Conservation (phyloP, 129 eudicot species). For the Centrapalus pauciflorus region DNA sequence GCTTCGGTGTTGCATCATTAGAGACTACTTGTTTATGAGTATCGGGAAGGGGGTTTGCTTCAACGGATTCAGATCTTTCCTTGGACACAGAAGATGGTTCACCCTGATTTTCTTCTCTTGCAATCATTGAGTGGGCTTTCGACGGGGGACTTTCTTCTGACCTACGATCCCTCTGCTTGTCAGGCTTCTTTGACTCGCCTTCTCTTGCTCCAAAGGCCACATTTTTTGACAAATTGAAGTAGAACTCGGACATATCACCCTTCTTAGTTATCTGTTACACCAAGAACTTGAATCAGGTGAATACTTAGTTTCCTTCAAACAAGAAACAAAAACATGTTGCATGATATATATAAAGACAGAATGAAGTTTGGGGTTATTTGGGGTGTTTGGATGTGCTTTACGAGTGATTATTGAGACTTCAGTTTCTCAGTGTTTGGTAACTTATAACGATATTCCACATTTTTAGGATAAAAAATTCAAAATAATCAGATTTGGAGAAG, state of each 20-base stretch:
- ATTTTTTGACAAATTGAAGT: constrained; percentile 72
- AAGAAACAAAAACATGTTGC: background rate
- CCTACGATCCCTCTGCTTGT: constrained; percentile 21
- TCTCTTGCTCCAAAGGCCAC: constrained; percentile 71
- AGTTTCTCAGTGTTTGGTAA: no score
- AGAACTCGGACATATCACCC: constrained; percentile 65
- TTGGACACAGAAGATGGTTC: constrained; percentile 21
- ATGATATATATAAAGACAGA: no score
- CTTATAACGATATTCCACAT: no score
- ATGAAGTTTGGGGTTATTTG: no score
- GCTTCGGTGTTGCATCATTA: constrained; percentile 5
- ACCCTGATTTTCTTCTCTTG: constrained; percentile 17
- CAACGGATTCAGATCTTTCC: constrained; percentile 25
- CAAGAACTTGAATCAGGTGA: background rate
- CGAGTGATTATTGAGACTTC: no score
- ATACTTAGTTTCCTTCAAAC: background rate
- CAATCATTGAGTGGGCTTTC: constrained; percentile 20
- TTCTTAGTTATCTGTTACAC: constrained; percentile 65
- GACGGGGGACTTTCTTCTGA: constrained; percentile 24
- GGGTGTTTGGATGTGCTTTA: no score
- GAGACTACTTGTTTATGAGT: constrained; percentile 22
- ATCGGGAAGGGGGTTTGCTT: constrained; percentile 27
- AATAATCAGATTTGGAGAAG: no score
- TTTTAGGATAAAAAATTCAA: no score
- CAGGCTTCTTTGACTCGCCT: constrained; percentile 23